Evolutionary conservation across 2,329 filamentous ascomycete species (phyloP), one percentile per base, ranked within the genome.

Genomic region (Claviceps sp.): DNA sequence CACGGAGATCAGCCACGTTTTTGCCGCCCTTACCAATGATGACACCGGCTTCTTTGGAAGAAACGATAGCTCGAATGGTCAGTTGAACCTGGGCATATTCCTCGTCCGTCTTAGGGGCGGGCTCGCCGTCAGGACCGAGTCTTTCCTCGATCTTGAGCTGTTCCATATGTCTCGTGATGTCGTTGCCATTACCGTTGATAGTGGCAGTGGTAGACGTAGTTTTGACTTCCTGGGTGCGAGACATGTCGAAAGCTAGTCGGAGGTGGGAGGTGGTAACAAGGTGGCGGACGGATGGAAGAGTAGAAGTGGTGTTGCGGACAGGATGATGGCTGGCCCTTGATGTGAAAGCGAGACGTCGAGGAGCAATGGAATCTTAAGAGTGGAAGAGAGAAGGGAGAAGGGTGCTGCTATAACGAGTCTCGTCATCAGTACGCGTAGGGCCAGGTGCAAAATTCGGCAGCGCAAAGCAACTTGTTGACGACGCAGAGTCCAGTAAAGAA

Each of bases 1-100:
- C 91, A 65, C 93, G 85, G 57, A 98, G 79, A 65, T 97, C 91
- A 47, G 93, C 93, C 52, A 98, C 93, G 64, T 98, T 97, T 78
- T 97, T 95, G 66, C 93, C 93, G 53, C 85, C 89, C 74, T 98
- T 98, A 70, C 93, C 93, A 69, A 98, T 98, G 70, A 98, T 97
- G 63, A 98, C 89, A 65, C 93, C 93, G 54, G 93, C 93, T 72
- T 98, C 93, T 75, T 97, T 97, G 68, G 93, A 96, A 37, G 93
- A 96, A 60, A 98, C 93, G 67, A 98, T 96, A 61, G 93, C 93
- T 67, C 93, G 87, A 57, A 98, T 81, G 56, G 93, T 98, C 63
- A 98, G 78, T 71, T 94, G 87, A 50, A 90, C 83, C 67, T 89
- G 82, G 49, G 89, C 89, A 66, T 98, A 98, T 70, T 98, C 93